Conservation (phyloP, 129 eudicot genomes). For the Chrysanthemum lavandulifolium region DNA sequence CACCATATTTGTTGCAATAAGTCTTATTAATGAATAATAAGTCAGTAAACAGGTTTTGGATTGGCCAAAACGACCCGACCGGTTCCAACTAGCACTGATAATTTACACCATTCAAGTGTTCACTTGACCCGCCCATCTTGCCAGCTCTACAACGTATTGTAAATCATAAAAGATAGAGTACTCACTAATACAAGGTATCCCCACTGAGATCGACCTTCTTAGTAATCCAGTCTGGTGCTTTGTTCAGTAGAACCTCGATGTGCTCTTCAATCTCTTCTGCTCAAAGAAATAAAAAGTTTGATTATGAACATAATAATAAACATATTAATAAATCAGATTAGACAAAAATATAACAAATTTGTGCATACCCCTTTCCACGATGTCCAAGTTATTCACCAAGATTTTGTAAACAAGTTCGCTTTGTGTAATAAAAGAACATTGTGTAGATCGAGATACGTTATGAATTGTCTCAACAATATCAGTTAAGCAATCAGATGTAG, state of each 20-base stretch:
- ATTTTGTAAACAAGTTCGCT: too few species aligned
- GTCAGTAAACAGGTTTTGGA: not conserved
- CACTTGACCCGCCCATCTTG: not conserved
- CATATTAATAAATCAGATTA: too few species aligned
- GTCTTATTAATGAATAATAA: not conserved
- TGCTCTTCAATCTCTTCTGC: constrained; percentile 54
- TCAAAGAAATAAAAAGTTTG: constrained; percentile 9
- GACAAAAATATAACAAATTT: not conserved
- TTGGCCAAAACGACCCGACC: not conserved
- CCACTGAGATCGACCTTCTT: constrained; percentile 58
- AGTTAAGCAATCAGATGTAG: constrained; percentile 37
- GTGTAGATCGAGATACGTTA: too few species aligned
- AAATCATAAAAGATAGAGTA: constrained; percentile 1
- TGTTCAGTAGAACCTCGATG: constrained; percentile 56
- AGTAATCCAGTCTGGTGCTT: constrained; percentile 71
- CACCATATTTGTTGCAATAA: not conserved
- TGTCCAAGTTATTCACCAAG: too few species aligned
- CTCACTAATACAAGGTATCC: constrained; percentile 64
- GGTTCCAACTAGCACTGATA: not conserved
- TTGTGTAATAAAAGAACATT: too few species aligned
- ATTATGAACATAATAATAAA: not conserved
- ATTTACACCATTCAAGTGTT: too few species aligned
- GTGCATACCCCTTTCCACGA: constrained; percentile 46
- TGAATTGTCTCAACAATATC: constrained; percentile 57
- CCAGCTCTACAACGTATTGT: not conserved